phyloP scores from a whole-genome alignment of 345 rosid genomes.

The Populus tremula region DNA sequence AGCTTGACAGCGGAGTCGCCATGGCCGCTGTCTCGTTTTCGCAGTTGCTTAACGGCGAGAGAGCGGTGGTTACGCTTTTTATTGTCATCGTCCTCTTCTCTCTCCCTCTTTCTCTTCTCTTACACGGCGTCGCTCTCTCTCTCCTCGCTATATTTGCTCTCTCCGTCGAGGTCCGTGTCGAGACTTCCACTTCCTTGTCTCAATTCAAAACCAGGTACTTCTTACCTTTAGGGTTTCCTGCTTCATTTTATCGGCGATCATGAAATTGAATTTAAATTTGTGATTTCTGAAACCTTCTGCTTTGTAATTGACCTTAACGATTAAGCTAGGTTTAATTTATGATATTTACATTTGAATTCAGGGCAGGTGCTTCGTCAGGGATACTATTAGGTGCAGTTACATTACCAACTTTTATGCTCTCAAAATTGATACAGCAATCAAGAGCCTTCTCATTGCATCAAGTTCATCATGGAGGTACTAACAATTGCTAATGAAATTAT shows the following conservation, averaged over 20 bases:
- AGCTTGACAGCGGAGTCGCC: background rate
- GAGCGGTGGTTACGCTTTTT: slow-evolving; percentile 67
- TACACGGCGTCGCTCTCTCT: slow-evolving; percentile 63
- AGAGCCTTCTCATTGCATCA: slow-evolving; percentile 54
- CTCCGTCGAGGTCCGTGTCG: slow-evolving; percentile 60
- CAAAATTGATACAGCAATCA: slow-evolving; percentile 68
- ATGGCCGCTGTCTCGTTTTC: slow-evolving; percentile 29
- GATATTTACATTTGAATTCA: slow-evolving; percentile 14
- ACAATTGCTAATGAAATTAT: background rate
- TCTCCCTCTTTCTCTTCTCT: slow-evolving; percentile 57
- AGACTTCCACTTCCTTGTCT: slow-evolving; percentile 35
- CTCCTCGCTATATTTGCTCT: slow-evolving; percentile 37
- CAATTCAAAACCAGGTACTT: slow-evolving; percentile 20
- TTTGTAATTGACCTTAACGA: background rate
- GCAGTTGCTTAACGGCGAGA: slow-evolving; percentile 67
- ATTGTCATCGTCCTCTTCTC: slow-evolving; percentile 49
- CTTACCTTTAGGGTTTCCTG: background rate
- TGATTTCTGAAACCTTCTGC: background rate
- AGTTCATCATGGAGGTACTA: slow-evolving; percentile 54
- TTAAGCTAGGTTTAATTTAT: too few species aligned
- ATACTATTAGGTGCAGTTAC: slow-evolving; percentile 79
- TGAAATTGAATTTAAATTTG: too few species aligned
- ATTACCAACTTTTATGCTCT: slow-evolving; percentile 69
- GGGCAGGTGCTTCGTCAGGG: slow-evolving; percentile 88
- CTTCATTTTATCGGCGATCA: too few species aligned